Evolutionary conservation across 1,284 basidiomycete genomes (phyloP).

Genomic region (Kwoniella shivajii): DNA sequence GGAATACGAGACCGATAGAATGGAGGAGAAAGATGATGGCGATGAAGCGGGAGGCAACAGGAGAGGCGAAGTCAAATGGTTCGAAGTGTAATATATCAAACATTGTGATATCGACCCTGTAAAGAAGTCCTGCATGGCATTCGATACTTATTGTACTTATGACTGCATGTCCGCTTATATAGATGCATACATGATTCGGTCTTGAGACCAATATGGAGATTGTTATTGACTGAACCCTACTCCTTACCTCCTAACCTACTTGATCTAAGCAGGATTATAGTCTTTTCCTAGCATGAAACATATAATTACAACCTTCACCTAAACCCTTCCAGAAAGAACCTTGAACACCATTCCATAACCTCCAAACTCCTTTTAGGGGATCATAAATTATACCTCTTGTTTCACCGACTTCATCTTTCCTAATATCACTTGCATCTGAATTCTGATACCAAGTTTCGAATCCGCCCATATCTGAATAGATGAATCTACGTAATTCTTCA

Average conservation of each 20-base stretch:
- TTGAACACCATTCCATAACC: slow-evolving; percentile 65
- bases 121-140: too few relatives aligned
- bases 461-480: slow-evolving; percentile 62
- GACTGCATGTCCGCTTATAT: too few relatives aligned
- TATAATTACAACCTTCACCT: slow-evolving; percentile 53
- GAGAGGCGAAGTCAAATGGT: slow-evolving; percentile 3
- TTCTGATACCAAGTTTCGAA: slow-evolving; percentile 46
- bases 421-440: slow-evolving; percentile 56
- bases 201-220: too few relatives aligned
- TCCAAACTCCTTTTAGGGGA: slow-evolving; percentile 74
- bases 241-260: too few relatives aligned
- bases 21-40: neutral
- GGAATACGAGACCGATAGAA: neutral
- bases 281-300: slow-evolving; percentile 52
- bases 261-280: too few relatives aligned
- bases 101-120: neutral
- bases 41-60: neutral
- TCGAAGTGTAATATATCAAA: slow-evolving; percentile 13
- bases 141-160: too few relatives aligned
- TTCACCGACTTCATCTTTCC: slow-evolving; percentile 70
- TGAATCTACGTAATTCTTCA: slow-evolving; percentile 81
- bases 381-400: slow-evolving; percentile 79
- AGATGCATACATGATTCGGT: too few relatives aligned
- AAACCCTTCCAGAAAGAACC: slow-evolving; percentile 58
- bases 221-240: too few relatives aligned